Evolutionary conservation across 73 alveolate species (phyloP), one percentile per base, ranked within the genome.

Genomic region (Paramecium caudatum): DNA sequence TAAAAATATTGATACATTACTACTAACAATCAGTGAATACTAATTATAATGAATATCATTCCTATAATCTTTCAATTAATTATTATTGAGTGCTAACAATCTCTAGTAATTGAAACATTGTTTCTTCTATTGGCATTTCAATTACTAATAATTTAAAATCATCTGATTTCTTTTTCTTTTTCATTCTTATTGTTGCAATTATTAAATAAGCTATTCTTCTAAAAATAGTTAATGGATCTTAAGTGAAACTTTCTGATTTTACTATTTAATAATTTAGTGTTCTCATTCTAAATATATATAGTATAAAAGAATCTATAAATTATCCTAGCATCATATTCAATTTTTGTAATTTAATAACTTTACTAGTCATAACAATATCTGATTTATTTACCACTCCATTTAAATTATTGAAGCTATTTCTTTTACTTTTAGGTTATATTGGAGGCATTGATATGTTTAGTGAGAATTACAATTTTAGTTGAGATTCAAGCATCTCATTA

Each of bases 1-100:
- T 55, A 55, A 55, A 55, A 55, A 55, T 55, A 55, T 55, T 55
- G 80, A 55, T 55, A 55, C 30, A 43, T 55, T 55, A 55, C 80
- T 55, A 5, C 30, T 55, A 55, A 55, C 23, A 55, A 55, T 55
- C 30, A 55, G 80, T 55, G 80, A 55, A 55, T 55, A 55, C 23
- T 55, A 27, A 55, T 17, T 37, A 23, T 55, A 55, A 0, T 55
- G 30, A 27, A 55, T 13, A 55, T 55, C 80, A 55, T 43, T 55
- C 80, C 7, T 55, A 23, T 10, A 23, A 55, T 23, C 30, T 55
- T 19, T 55, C 80, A 10, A 55, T 55, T 55, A 55, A 9, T 23
- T 55, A 55, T 21, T 55, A 55, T 9, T 55, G 30, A 55, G 80
- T 55, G 3, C 45, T 55, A 8, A 55, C 30, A 27, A 55, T 55